Evolutionary conservation across 2,329 filamentous ascomycete species (phyloP).

Genomic region (Ophiostoma tasmaniense): DNA sequence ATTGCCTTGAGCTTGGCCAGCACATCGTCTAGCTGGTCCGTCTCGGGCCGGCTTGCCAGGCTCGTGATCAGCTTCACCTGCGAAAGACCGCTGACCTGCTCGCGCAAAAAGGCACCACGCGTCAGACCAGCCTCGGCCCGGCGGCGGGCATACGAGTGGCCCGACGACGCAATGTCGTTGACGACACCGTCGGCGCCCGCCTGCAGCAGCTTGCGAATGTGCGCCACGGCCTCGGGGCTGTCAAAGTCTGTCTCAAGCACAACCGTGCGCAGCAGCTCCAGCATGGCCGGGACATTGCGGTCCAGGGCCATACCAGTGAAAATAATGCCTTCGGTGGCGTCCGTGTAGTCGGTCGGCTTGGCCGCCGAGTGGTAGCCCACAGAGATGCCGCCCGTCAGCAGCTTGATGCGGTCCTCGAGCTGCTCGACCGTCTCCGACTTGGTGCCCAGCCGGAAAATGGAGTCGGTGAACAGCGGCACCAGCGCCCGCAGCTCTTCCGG

Average conservation of each 20-base stretch:
- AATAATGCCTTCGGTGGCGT: constrained; percentile 70
- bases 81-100: constrained; percentile 83
- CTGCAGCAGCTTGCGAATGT: constrained; percentile 80
- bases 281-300: constrained; percentile 83
- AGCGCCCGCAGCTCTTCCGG: constrained; percentile 77
- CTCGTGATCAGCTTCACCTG: constrained; percentile 79
- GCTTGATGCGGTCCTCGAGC: constrained; percentile 88
- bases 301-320: constrained; percentile 85
- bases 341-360: constrained; percentile 61
- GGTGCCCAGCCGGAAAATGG: constrained; percentile 88
- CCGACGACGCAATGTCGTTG: constrained; percentile 83
- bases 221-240: constrained; percentile 66
- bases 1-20: constrained; percentile 79
- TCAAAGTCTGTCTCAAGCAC: constrained; percentile 87
- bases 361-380: constrained; percentile 77
- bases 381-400: constrained; percentile 87
- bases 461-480: constrained; percentile 83
- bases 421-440: constrained; percentile 84
- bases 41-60: constrained; percentile 62
- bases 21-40: constrained; percentile 61
- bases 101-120: constrained; percentile 59
- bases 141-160: constrained; percentile 76
- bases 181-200: constrained; percentile 81
- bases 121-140: constrained; percentile 76
- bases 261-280: constrained; percentile 70